phyloP scores from a whole-genome alignment of 2,329 filamentous ascomycete species.

The Ophiostoma piceae region DNA sequence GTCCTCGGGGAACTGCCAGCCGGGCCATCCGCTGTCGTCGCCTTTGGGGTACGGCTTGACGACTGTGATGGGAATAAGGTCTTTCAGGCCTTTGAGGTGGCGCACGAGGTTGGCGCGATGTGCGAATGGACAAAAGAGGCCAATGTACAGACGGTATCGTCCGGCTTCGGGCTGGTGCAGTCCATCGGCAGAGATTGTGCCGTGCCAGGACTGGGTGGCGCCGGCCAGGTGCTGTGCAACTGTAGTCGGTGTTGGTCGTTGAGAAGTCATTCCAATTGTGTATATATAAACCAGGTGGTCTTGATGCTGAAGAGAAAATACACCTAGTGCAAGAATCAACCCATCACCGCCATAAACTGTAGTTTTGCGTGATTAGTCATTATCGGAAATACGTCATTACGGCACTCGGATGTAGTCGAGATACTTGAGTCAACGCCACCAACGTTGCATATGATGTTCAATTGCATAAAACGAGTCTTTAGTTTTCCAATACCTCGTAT shows the following conservation, averaged over 20 bases:
- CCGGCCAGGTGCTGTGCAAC: slow-evolving; percentile 28
- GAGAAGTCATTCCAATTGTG: neutral
- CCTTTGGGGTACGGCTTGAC: slow-evolving; percentile 64
- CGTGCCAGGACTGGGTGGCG: slow-evolving; percentile 30
- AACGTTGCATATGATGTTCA: neutral
- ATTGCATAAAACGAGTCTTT: neutral
- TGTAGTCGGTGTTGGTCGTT: slow-evolving; percentile 28
- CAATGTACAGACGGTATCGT: slow-evolving; percentile 36
- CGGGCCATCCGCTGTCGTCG: slow-evolving; percentile 57
- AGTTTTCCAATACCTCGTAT: neutral
- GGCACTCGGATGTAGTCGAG: too few species aligned
- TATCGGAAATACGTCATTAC: neutral
- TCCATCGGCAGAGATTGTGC: slow-evolving; percentile 29
- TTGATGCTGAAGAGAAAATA: neutral
- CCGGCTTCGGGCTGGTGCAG: slow-evolving; percentile 29
- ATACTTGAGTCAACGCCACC: neutral
- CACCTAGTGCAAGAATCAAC: neutral
- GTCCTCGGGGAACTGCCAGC: slow-evolving; percentile 53
- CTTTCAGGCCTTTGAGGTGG: slow-evolving; percentile 52
- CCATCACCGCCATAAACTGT: neutral
- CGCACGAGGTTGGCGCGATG: slow-evolving; percentile 55
- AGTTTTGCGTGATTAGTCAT: neutral
- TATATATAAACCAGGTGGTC: neutral
- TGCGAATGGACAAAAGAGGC: slow-evolving; percentile 61
- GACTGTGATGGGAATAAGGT: slow-evolving; percentile 51